Evolutionary conservation across 192 early-diverging fungal species (phyloP), one percentile per base, ranked within the genome.

Genomic region (Lobosporangium transversale): DNA sequence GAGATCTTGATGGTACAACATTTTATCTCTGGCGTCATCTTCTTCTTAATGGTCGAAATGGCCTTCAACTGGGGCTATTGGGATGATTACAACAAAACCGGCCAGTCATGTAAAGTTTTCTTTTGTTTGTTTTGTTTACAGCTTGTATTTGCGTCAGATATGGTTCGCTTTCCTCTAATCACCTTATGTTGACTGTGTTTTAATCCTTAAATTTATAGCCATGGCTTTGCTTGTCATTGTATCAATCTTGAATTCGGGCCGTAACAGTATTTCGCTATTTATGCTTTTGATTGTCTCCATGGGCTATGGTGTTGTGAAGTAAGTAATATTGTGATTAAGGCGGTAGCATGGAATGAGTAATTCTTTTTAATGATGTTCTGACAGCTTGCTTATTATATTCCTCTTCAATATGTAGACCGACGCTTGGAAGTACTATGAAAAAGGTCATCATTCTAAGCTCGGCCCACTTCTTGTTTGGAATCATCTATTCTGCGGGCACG

Each of bases 221-320:
- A 79, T 83, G 42, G 84, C 86, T 21, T 85, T 95, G 53, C 81
- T 95, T 11, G 86, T 91, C 3, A 53, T 94, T 4, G 91, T 92
- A 9, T 90, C 93, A 7, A 62, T 95, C 48, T 74, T 98, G 20
- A 95, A 94, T 73, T 90, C 96, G 8, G 95, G 90, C 10, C 83
- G 97, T 59, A 97, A 95, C 79, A 94, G 92, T 58, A 78, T 98
- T 43, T 97, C 97, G 2, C 94, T 99, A 70, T 98, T 98, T 64
- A 95, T 99, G 91, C 85, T 99, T 1, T 83, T 99, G 44, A 94
- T 99, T 48, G 95, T 97, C 9, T 89, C 93, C 6, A 89, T 99
- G 67, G 97, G 97, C 26, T 99, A 96, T 79, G 95, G 97, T 45
- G 96, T 99, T 21, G 95, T 99, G 23, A 91, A 90, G 91, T 93